A percentile compares a stretch with the other conserved stretches of the same genome.
These are phyloP conservation scores for Cercospora nicotianae DNA, from an alignment of 2,329 filamentous ascomycete genomes.

Conservation along the genomic window DNA sequence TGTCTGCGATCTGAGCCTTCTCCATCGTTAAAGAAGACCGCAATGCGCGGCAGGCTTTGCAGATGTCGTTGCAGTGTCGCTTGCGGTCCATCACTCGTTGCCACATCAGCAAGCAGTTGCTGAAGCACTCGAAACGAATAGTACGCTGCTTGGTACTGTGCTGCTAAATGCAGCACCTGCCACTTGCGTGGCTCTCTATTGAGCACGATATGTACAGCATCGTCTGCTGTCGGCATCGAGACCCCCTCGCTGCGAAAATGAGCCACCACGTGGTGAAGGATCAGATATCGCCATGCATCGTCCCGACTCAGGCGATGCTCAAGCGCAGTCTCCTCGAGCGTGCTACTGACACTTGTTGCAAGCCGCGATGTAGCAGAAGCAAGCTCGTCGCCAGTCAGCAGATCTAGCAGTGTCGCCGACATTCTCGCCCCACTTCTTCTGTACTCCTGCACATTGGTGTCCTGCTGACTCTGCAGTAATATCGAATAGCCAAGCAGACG, in stretches of 20 bases:
- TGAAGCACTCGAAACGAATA: conserved; percentile 47
- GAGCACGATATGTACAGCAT: conserved; percentile 31
- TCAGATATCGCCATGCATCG: conserved; percentile 27
- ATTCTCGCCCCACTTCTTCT: conserved; percentile 39
- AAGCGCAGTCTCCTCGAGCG: conserved; percentile 8
- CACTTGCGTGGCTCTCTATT: conserved; percentile 40
- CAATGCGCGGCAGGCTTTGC: conserved; percentile 26
- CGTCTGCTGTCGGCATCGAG: conserved; percentile 25
- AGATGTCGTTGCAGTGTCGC: conserved; percentile 13
- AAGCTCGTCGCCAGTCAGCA: background rate
- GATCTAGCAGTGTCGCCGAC: conserved; percentile 21
- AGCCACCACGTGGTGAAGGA: conserved; percentile 24
- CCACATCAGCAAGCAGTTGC: conserved; percentile 38
- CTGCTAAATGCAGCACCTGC: conserved; percentile 43
- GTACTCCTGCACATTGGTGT: conserved; percentile 41
- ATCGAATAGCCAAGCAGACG: conserved; percentile 45
- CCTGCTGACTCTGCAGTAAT: conserved; percentile 27
- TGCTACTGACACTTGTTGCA: background rate
- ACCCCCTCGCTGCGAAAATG: conserved; percentile 18
- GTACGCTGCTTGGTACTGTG: conserved; percentile 44
- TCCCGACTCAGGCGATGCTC: background rate
- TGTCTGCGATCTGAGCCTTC: conserved; percentile 1
- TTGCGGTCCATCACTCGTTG: conserved; percentile 49
- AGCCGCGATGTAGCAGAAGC: background rate
- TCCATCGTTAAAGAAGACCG: conserved; percentile 22